Base-by-base conservation (phyloP, 768 basidiomycete species). In the Tremella fuciformis region DNA sequence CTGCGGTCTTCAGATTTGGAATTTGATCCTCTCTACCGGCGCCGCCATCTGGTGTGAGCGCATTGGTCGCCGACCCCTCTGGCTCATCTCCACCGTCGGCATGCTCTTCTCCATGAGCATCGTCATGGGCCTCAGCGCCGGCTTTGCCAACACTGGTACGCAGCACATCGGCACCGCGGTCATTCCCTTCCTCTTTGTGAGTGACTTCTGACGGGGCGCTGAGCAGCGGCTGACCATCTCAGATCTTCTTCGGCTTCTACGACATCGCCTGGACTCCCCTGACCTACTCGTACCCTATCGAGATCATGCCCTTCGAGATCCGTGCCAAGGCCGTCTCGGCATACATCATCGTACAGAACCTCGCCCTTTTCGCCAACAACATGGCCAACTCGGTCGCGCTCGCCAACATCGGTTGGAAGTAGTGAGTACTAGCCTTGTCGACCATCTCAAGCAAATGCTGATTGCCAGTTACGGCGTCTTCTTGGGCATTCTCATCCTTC, bases 121-220 rank as follows among this genome's bases (percentile, higher is more conserved):
- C 53, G 58, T 76, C 38, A 65, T 58, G 42, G 69, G 61, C 48
- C 61, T 68, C 26, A 63, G 67, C 13, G 70, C 65, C 19, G 38
- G 58, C 21, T 69, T 65, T 59, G 68, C 53, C 25, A 61, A 63
- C 22, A 58, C 63, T 8, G 38, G 59, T 9, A 64, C 55, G 15
- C 22, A 38, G 15, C 38, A 42, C 0, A 21, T 56, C 1, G 73
- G 73, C 2, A 57, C 62, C 15, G 66, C 65, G 0, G 61, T 65
- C 53, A 55, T 56, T 47, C 53, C 59, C 15, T 64, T 60, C 54
- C 49, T 64, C 11, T 55, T 41, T 21, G 51, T 57, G 29, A 34
- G 29, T 11, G 6, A 34, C 29, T 34, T 11, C 29, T 11, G 29
- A 6, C 29, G 6, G 11, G 4, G 29, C 29, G 29, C 11, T 6